Conservation (phyloP, 208 protist genomes). For the Acanthamoeba royreba region DNA sequence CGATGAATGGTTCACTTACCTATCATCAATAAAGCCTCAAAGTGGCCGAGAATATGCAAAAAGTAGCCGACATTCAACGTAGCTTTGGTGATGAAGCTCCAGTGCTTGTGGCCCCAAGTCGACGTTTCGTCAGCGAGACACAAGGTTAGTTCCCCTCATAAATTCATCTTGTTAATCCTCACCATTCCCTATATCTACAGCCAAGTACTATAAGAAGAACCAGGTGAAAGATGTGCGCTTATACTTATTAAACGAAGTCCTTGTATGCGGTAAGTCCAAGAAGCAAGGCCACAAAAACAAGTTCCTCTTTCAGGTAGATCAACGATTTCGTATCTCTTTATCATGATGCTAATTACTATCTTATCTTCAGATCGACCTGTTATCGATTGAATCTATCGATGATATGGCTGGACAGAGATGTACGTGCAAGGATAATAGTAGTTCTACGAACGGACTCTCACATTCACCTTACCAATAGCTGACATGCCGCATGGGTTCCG, state of each 20-base stretch:
- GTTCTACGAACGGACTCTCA: neutral
- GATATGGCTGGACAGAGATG: neutral
- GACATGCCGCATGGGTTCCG: neutral
- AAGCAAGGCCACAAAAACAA: constrained; percentile 27
- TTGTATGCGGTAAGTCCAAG: neutral
- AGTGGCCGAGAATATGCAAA: constrained; percentile 15
- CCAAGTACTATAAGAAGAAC: neutral
- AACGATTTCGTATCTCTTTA: neutral
- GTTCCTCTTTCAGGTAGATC: constrained; percentile 19
- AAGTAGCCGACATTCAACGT: neutral
- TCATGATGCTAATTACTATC: neutral
- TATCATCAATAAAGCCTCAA: neutral
- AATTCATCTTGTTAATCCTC: neutral
- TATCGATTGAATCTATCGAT: neutral
- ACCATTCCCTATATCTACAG: neutral
- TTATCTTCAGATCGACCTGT: neutral
- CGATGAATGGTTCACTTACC: neutral
- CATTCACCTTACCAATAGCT: neutral
- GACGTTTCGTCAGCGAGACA: neutral
- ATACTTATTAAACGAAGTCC: neutral
- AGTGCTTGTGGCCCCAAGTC: neutral
- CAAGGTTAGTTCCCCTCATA: neutral
- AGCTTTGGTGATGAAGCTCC: neutral
- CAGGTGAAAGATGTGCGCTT: neutral
- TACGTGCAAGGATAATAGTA: neutral